A percentile compares a stretch with the other conserved stretches of the same genome.
phyloP scores from a whole-genome alignment of 108 stramenopile species.

The Hondaea fermentalgiana region DNA sequence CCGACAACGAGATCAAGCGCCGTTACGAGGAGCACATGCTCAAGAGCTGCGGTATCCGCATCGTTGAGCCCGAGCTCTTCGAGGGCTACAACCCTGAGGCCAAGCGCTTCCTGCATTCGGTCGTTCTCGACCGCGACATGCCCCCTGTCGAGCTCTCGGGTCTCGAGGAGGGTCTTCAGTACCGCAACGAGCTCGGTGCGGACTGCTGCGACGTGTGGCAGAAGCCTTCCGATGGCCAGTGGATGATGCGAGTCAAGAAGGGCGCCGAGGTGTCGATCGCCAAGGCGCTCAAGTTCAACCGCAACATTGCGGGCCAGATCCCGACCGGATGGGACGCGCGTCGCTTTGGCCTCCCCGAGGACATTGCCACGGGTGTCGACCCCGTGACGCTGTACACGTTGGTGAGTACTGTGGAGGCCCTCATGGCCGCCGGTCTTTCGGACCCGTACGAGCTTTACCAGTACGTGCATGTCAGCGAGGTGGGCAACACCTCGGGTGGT shows the following conservation, averaged over 20 bases:
- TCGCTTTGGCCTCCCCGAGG: conserved; percentile 6
- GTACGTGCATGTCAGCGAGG: conserved; percentile 25
- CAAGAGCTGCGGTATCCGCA: conserved; percentile 10
- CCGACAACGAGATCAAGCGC: background rate
- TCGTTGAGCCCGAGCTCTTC: conserved; percentile 19
- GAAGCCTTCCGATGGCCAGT: background rate
- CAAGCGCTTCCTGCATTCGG: background rate
- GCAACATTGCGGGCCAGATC: conserved; percentile 24
- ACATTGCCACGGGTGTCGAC: conserved; percentile 14
- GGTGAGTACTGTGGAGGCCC: conserved; percentile 19
- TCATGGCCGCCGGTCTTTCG: background rate
- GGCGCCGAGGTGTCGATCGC: conserved; percentile 12
- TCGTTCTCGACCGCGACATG: conserved; percentile 19
- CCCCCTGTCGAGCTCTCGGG: background rate
- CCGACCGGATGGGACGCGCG: conserved; percentile 24
- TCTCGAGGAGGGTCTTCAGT: conserved; percentile 15
- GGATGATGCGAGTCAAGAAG: conserved; percentile 4
- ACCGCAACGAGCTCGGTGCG: conserved; percentile 1
- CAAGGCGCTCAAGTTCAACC: conserved; percentile 2
- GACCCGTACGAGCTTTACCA: conserved; percentile 26
- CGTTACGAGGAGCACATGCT: conserved; percentile 17
- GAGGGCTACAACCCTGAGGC: conserved; percentile 18
- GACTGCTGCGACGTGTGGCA: background rate
- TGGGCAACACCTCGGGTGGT: conserved; percentile 16
- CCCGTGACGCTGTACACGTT: conserved; percentile 20